phyloP scores from a whole-genome alignment of 441 rosid genomes.

The Caryocar brasiliense region DNA sequence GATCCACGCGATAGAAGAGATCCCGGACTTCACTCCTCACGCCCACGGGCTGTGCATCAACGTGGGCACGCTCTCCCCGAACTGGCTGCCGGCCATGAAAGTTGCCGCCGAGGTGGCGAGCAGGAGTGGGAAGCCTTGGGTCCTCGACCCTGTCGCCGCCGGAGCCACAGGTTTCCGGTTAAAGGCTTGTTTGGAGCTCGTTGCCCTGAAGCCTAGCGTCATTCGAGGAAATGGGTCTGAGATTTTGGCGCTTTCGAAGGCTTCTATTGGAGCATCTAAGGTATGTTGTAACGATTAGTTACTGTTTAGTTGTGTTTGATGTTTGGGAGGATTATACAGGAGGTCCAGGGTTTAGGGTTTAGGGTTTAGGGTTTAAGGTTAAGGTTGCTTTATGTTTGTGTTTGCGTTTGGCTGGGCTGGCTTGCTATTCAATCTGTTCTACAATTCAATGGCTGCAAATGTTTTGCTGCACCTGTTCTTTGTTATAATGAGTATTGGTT shows the following conservation, averaged over 20 bases:
- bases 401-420: no score
- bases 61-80: conserved; percentile 60
- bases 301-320: background rate
- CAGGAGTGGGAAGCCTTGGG: conserved; percentile 56
- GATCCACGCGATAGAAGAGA: conserved; percentile 60
- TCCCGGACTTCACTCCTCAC: conserved; percentile 75
- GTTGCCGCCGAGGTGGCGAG: conserved; percentile 42
- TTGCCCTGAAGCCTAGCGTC: conserved; percentile 49
- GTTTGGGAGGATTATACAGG: no score
- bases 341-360: no score
- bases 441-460: no score
- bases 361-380: no score
- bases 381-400: no score
- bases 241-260: conserved; percentile 56
- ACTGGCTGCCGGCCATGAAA: conserved; percentile 74
- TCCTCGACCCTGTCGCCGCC: conserved; percentile 85
- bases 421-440: no score
- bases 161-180: conserved; percentile 62
- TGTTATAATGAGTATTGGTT: background rate
- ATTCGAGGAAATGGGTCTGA: conserved; percentile 85
- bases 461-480: background rate
- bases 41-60: conserved; percentile 57
- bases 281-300: conserved; percentile 23
- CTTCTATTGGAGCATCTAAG: conserved; percentile 51
- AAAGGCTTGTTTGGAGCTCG: conserved; percentile 61